A percentile compares a stretch with the other conserved stretches of the same genome.
Conservation (phyloP, 2,329 filamentous ascomycete genomes). For the Colletotrichum karsti region DNA sequence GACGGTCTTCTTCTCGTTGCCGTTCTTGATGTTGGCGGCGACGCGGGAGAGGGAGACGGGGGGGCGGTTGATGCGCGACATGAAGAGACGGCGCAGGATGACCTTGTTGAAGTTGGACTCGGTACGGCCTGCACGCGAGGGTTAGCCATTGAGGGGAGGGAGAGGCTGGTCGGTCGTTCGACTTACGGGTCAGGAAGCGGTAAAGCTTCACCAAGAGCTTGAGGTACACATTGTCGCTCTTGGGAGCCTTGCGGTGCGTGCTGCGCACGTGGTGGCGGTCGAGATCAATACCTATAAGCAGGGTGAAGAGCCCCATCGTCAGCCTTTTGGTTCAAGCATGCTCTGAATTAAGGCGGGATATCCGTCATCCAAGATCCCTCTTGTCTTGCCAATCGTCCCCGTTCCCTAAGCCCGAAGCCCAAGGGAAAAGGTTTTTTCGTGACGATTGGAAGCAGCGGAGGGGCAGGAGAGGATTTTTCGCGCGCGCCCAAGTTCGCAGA, state of each 20-base stretch:
- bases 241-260: slow-evolving; percentile 91
- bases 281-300: slow-evolving; percentile 74
- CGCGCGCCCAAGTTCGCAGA: slow-evolving; percentile 29
- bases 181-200: slow-evolving; percentile 94
- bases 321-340: slow-evolving; percentile 72
- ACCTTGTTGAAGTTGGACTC: slow-evolving; percentile 99
- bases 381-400: neutral
- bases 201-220: slow-evolving; percentile 98
- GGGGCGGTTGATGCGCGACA: slow-evolving; percentile 98
- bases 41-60: slow-evolving; percentile 95
- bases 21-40: slow-evolving; percentile 72
- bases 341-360: slow-evolving; percentile 56
- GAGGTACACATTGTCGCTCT: slow-evolving; percentile 98
- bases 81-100: slow-evolving; percentile 95
- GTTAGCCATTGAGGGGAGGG: no score
- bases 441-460: neutral
- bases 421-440: neutral
- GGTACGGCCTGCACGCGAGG: slow-evolving; percentile 76
- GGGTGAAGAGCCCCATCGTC: slow-evolving; percentile 58
- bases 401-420: neutral
- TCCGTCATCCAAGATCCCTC: slow-evolving; percentile 22
- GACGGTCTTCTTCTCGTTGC: slow-evolving; percentile 82
- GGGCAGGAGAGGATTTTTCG: slow-evolving; percentile 31
- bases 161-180: no score
- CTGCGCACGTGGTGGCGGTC: slow-evolving; percentile 74